Percentiles rank a stretch among this genome's conserved stretches.
Conservation (phyloP, 2,329 filamentous ascomycete genomes). For the Diaporthe nobilis region DNA sequence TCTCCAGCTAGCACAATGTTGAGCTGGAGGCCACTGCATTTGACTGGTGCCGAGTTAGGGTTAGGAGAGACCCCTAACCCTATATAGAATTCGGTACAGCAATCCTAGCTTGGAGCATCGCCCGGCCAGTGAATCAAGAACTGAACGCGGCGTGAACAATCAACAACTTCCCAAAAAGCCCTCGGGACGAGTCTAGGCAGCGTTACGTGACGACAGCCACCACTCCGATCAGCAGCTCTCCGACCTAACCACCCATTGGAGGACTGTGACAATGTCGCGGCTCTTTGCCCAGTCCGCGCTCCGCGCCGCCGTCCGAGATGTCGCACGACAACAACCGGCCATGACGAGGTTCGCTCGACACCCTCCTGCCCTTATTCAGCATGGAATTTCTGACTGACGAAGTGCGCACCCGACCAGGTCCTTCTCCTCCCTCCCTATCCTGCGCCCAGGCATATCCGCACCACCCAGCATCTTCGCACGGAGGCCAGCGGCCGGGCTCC, state of each 20-base stretch:
- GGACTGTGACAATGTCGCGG: slow-evolving; percentile 36
- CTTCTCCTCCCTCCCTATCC: slow-evolving; percentile 61
- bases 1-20: not conserved
- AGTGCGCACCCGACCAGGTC: slow-evolving; percentile 42
- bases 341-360: slow-evolving; percentile 29
- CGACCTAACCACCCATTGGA: not conserved
- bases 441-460: slow-evolving; percentile 61
- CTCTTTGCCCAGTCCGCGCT: slow-evolving; percentile 39
- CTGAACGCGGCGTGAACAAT: not conserved
- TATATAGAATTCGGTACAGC: not conserved
- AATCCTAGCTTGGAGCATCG: not conserved
- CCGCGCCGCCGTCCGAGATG: slow-evolving; percentile 39
- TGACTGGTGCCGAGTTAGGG: not conserved
- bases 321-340: slow-evolving; percentile 34
- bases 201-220: not conserved
- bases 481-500: slow-evolving; percentile 42
- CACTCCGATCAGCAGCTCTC: not conserved
- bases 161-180: not conserved
- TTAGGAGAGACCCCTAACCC: slow-evolving; percentile 6
- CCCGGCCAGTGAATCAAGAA: not conserved
- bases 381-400: not conserved
- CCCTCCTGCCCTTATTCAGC: too few species aligned
- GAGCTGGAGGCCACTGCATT: not conserved
- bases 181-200: not conserved
- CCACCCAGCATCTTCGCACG: slow-evolving; percentile 48